Evolutionary conservation across 495 filamentous ascomycete species (phyloP).

Genomic region (Usnea hakonensis): DNA sequence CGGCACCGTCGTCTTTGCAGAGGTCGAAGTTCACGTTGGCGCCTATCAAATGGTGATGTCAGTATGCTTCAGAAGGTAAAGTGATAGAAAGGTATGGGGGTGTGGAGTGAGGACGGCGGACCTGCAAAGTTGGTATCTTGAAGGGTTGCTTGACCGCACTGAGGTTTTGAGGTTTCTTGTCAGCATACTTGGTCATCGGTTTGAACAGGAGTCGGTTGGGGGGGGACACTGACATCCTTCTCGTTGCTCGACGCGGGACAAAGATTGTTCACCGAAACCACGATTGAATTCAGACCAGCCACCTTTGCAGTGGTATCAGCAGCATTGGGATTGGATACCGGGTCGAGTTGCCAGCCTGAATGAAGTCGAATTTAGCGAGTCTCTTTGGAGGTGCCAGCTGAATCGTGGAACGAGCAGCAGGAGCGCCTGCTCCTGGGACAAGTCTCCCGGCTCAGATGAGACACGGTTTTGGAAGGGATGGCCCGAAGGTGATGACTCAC

Average conservation of each 20-base stretch:
- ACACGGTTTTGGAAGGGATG: too few relatives aligned
- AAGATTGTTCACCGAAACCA: conserved; percentile 32
- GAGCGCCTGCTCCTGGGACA: conserved; percentile 14
- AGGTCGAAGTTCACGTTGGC: conserved; percentile 35
- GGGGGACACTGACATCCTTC: background rate
- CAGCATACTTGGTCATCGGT: background rate
- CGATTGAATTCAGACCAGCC: conserved; percentile 6
- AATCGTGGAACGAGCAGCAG: conserved; percentile 4
- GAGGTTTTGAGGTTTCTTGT: conserved; percentile 5
- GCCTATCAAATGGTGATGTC: conserved; percentile 1
- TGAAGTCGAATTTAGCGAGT: background rate
- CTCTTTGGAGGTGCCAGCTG: background rate
- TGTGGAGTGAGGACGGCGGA: background rate
- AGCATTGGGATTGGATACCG: background rate
- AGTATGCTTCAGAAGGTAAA: background rate
- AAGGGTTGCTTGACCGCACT: conserved; percentile 27
- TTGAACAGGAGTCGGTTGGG: too few relatives aligned
- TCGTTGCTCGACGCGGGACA: conserved; percentile 30
- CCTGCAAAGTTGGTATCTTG: conserved; percentile 29
- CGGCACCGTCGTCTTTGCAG: conserved; percentile 31
- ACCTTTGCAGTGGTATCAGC: background rate
- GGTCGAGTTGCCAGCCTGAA: background rate
- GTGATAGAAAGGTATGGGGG: background rate
- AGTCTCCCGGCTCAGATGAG: too few relatives aligned
- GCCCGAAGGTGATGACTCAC: too few relatives aligned